Evolutionary conservation across 257 asterid genomes (phyloP).

Genomic region (Handroanthus guayacan): DNA sequence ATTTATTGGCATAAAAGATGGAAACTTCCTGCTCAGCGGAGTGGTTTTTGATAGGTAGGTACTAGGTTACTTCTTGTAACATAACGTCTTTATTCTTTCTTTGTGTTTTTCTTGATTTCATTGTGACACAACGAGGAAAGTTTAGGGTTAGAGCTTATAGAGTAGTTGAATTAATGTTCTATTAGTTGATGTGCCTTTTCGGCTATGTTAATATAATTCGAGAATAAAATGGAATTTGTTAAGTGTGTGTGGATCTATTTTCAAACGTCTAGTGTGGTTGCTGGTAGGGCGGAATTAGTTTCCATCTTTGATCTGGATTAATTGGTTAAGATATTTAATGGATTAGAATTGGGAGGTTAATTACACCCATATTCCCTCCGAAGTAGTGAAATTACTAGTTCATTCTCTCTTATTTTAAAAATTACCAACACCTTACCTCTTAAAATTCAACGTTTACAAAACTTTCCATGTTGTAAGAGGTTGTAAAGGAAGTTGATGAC

Average conservation of each 20-base stretch:
- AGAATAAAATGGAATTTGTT: background rate
- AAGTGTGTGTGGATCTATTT: background rate
- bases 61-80: constrained; percentile 16
- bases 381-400: too few relatives aligned
- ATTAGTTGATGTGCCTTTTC: constrained; percentile 21
- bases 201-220: constrained; percentile 33
- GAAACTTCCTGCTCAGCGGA: constrained; percentile 76
- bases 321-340: too few relatives aligned
- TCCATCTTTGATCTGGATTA: too few relatives aligned
- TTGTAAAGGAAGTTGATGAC: too few relatives aligned
- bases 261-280: background rate
- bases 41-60: constrained; percentile 39
- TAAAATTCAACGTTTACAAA: too few relatives aligned
- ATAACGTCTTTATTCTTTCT: constrained; percentile 11
- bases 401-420: too few relatives aligned
- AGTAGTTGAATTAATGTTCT: constrained; percentile 37
- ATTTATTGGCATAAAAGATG: constrained; percentile 94
- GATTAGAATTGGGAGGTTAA: too few relatives aligned
- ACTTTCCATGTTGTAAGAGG: too few relatives aligned
- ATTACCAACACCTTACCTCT: too few relatives aligned
- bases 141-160: constrained; percentile 28
- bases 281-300: too few relatives aligned
- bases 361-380: too few relatives aligned
- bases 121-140: constrained; percentile 32
- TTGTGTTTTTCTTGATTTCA: background rate